phyloP scores from a whole-genome alignment of 805 yeast species.

The Cyberlindnera euphorbiiphila region DNA sequence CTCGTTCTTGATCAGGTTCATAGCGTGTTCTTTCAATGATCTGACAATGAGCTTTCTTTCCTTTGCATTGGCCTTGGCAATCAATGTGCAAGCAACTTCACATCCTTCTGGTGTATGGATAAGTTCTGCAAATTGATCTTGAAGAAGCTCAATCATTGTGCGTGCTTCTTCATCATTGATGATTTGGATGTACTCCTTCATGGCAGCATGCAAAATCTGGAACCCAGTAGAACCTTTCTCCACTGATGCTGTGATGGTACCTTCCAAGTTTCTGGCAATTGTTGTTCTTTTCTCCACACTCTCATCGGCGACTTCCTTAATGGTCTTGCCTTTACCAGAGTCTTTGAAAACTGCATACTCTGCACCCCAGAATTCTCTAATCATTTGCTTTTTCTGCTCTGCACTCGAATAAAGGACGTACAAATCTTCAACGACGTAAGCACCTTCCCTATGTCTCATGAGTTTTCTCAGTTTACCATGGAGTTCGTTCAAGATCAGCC shows the following conservation, averaged over 20 bases:
- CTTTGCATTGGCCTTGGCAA: conserved; percentile 84
- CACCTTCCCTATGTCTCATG: conserved; percentile 97
- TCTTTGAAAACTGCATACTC: conserved; percentile 90
- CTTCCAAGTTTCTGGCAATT: conserved; percentile 69
- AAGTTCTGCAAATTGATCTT: conserved; percentile 89
- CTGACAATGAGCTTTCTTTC: conserved; percentile 80
- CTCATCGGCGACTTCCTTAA: conserved; percentile 62
- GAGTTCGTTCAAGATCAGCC: conserved; percentile 71
- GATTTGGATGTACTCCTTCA: conserved; percentile 80
- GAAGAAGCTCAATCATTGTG: conserved; percentile 76
- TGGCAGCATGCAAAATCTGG: conserved; percentile 92
- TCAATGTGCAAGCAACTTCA: conserved; percentile 78
- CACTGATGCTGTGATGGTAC: conserved; percentile 85
- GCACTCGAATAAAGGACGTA: conserved; percentile 79
- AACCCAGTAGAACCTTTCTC: conserved; percentile 96
- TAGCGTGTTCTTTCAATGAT: conserved; percentile 70
- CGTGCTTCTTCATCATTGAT: conserved; percentile 66
- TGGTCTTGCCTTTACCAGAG: conserved; percentile 56
- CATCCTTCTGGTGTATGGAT: conserved; percentile 95
- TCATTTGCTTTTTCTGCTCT: conserved; percentile 84
- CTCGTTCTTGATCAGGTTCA: conserved; percentile 75
- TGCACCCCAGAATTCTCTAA: conserved; percentile 95
- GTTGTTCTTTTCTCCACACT: conserved; percentile 74
- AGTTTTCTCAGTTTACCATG: conserved; percentile 89
- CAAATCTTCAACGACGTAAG: conserved; percentile 93